These are phyloP conservation scores for Sporothrix schenckii DNA, from an alignment of 2,329 filamentous ascomycete species.

Conservation along the genomic window DNA sequence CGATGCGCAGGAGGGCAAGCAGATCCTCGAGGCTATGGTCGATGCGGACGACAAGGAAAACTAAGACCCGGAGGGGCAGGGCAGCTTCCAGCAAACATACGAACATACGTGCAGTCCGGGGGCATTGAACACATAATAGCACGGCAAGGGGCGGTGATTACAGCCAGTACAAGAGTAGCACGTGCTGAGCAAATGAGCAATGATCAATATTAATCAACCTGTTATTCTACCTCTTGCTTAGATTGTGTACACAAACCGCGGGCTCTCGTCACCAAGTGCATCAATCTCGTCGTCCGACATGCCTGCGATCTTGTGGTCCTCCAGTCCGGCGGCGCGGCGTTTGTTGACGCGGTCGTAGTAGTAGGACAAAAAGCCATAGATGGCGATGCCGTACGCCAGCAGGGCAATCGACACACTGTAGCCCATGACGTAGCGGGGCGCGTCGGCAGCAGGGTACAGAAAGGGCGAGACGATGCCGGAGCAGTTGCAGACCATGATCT, in stretches of 20 bases:
- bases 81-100: too few species aligned
- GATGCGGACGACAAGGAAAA: not conserved
- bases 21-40: not conserved
- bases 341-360: constrained; percentile 26
- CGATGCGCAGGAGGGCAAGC: constrained; percentile 25
- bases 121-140: too few species aligned
- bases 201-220: not conserved
- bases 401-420: constrained; percentile 27
- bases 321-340: constrained; percentile 3
- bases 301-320: constrained; percentile 27
- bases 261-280: constrained; percentile 25
- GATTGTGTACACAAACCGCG: constrained; percentile 26
- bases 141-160: too few species aligned
- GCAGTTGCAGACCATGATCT: constrained; percentile 33
- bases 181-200: too few species aligned
- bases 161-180: too few species aligned
- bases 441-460: constrained; percentile 18
- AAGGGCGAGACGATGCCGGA: constrained; percentile 30
- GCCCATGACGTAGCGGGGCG: constrained; percentile 28
- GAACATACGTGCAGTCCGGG: too few species aligned
- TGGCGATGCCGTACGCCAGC: constrained; percentile 11
- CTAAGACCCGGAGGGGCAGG: too few species aligned
- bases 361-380: constrained; percentile 19
- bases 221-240: not conserved
- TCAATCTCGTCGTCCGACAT: constrained; percentile 28